Percentiles rank a stretch among this genome's conserved stretches.
These are phyloP conservation scores for Cercospora sp. DNA, from an alignment of 2,329 filamentous ascomycete species.

Conservation along the genomic window DNA sequence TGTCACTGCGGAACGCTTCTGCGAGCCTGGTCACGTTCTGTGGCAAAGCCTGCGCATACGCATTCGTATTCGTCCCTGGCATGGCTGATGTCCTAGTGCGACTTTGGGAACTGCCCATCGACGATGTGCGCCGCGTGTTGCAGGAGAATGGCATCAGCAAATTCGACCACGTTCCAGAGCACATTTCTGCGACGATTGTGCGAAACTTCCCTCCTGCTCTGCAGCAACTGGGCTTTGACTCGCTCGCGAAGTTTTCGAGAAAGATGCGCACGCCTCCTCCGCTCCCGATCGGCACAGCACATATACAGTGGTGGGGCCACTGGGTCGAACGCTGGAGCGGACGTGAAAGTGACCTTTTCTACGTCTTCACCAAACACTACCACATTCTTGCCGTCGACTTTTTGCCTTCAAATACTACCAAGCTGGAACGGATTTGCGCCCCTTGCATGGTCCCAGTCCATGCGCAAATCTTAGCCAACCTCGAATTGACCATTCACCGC, in stretches of 20 bases:
- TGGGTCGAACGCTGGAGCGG: constrained; percentile 88
- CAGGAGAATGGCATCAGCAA: constrained; percentile 64
- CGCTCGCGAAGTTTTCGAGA: constrained; percentile 60
- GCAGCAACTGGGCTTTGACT: constrained; percentile 61
- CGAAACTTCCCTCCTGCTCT: constrained; percentile 69
- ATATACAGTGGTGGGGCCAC: constrained; percentile 79
- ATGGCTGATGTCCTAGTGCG: constrained; percentile 80
- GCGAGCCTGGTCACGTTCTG: constrained; percentile 73
- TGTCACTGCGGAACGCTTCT: constrained; percentile 74
- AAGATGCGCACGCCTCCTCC: constrained; percentile 65
- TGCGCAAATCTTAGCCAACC: constrained; percentile 73
- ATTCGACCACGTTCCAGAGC: constrained; percentile 50
- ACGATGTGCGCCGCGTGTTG: constrained; percentile 69
- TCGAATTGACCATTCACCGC: constrained; percentile 83
- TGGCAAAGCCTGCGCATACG: constrained; percentile 87
- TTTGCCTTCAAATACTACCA: constrained; percentile 49
- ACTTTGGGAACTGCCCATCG: constrained; percentile 72
- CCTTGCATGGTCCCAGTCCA: constrained; percentile 80
- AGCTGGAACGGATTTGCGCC: constrained; percentile 61
- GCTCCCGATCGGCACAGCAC: constrained; percentile 66
- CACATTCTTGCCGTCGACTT: constrained; percentile 73
- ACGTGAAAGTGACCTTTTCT: constrained; percentile 84
- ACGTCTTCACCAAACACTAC: constrained; percentile 87
- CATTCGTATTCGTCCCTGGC: constrained; percentile 88
- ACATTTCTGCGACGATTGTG: constrained; percentile 61